Percentiles rank a stretch among this genome's conserved stretches.
Evolutionary conservation across 352 stramenopile genomes (phyloP).

Genomic region (Phytophthora constricta): DNA sequence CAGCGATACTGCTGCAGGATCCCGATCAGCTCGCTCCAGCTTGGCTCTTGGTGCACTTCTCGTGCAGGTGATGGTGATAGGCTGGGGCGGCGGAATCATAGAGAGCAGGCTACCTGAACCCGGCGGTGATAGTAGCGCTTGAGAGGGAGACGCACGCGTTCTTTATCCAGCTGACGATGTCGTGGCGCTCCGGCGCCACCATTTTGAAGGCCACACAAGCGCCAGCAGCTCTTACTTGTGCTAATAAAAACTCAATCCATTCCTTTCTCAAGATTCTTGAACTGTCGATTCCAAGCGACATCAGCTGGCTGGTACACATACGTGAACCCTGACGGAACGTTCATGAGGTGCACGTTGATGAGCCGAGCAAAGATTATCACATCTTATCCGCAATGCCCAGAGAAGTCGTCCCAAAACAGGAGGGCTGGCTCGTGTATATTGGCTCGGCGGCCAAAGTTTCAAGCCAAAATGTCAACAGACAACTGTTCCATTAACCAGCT

Average conservation of each 20-base stretch:
- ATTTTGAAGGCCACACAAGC: background rate
- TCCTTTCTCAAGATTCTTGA: background rate
- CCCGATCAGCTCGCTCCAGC: slow-evolving; percentile 6
- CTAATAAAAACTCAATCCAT: background rate
- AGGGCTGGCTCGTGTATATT: background rate
- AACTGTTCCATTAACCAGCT: slow-evolving; percentile 35
- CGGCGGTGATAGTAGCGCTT: background rate
- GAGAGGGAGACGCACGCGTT: background rate
- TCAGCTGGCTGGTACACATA: background rate
- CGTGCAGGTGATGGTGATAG: slow-evolving; percentile 1
- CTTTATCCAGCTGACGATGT: background rate
- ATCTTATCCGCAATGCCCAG: background rate
- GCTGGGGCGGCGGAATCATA: background rate
- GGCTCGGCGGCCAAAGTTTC: background rate
- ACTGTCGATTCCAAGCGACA: background rate
- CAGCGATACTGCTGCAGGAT: slow-evolving; percentile 5
- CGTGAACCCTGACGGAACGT: background rate
- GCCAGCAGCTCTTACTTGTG: background rate
- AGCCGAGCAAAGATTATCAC: background rate
- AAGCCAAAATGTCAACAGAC: slow-evolving; percentile 3
- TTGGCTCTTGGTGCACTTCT: slow-evolving; percentile 1
- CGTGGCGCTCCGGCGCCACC: background rate
- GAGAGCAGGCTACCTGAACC: background rate
- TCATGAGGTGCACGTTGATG: background rate
- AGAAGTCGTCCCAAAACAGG: background rate